Base-by-base conservation (phyloP, 1,284 basidiomycete genomes). In the Cutaneotrichosporon cutaneum region DNA sequence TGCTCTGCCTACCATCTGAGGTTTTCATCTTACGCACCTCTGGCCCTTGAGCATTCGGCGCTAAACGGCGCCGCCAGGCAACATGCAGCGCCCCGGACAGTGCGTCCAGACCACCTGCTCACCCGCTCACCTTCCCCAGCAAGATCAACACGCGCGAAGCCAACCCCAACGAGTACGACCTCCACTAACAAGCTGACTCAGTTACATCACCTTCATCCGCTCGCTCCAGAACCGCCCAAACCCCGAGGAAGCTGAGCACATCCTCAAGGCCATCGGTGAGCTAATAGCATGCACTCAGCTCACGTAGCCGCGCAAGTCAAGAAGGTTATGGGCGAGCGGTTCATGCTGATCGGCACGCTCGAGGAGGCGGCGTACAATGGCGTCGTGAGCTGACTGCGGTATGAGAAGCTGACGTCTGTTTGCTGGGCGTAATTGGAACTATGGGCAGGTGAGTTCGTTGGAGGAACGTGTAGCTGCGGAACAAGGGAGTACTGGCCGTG, bases 391-490 rank as follows among this genome's bases (percentile, higher is more conserved):
- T 56, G 4, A 22, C n/a, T 5, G 26, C 30, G 4, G 16, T 32
- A 7, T 18, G 26, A 21, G 10, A 11, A 55, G 52, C 61, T 63
- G 30, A 52, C 30, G 5, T 2, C 30, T 75, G 75, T 80, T 77
- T 54, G 78, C 76, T 0, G 80, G 80, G 0, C 60, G 77, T 18
- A 77, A 80, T 63, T 80, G 77, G 78, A 81, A 81, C 62, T 72
- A 78, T 58, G 81, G 81, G 6, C 78, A 80, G 61, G 73, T 79
- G 33, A 52, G 69, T 33, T 18, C 4, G 30, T 9, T 9, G 30
- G 39, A n/a, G n/a, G n/a, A n/a, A n/a, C n/a, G n/a, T n/a, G n/a
- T n/a, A n/a, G n/a, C n/a, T n/a, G n/a, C n/a, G n/a, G n/a, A n/a
- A n/a, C n/a, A n/a, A 44, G 42, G 21, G 16, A n/a, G 13, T 9